These are phyloP conservation scores for Pythium rhizo-oryzae DNA, from an alignment of 352 stramenopile species.

Conservation along the genomic window DNA sequence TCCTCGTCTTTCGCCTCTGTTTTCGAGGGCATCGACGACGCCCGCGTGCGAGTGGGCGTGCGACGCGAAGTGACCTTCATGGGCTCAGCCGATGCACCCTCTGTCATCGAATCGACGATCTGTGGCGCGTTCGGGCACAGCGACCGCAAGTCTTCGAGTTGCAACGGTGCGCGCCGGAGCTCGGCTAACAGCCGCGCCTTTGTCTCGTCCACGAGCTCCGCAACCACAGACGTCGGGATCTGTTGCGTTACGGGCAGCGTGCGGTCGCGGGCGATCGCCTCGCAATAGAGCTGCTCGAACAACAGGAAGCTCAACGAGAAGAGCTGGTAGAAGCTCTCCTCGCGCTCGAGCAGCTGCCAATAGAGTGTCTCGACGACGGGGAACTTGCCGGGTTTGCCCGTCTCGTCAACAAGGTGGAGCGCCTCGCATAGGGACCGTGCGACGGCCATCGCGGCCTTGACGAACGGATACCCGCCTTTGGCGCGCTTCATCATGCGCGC, in stretches of 20 bases:
- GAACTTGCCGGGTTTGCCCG: conserved; percentile 44
- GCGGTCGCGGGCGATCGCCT: conserved; percentile 43
- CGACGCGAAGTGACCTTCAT: background rate
- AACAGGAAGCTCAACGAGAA: conserved; percentile 65
- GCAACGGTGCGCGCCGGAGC: conserved; percentile 50
- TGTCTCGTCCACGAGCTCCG: conserved; percentile 45
- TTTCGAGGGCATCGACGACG: background rate
- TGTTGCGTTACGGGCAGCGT: conserved; percentile 31
- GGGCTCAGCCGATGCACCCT: too few species aligned
- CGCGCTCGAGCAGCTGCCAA: conserved; percentile 61
- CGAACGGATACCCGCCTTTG: conserved; percentile 64
- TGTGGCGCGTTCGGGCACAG: conserved; percentile 49
- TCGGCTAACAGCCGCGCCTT: conserved; percentile 41
- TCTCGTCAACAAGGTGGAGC: conserved; percentile 51
- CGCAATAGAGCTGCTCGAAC: conserved; percentile 73
- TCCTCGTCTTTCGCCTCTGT: background rate
- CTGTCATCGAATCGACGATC: conserved; percentile 26
- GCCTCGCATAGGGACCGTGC: conserved; percentile 50
- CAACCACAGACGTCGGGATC: conserved; percentile 37
- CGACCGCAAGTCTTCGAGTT: conserved; percentile 41
- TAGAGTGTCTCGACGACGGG: conserved; percentile 55
- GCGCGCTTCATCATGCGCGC: conserved; percentile 64
- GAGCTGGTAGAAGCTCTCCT: conserved; percentile 56
- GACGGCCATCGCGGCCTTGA: conserved; percentile 54
- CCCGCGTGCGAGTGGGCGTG: background rate